Conservation (phyloP, 108 stramenopile genomes). For the Conticribra guillardii region DNA sequence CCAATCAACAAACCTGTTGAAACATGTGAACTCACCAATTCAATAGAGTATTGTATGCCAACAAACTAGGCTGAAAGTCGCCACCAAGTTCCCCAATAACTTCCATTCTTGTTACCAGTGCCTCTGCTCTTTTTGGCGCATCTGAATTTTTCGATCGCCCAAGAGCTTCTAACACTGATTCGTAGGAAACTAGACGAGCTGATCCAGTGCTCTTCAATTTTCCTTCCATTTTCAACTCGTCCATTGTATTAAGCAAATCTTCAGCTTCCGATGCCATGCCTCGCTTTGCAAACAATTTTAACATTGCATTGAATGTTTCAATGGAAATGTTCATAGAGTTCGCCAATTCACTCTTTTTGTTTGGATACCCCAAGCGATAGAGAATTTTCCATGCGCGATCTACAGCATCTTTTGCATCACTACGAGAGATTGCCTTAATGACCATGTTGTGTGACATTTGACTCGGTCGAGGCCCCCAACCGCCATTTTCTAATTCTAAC, state of each 20-base stretch:
- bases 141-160: constrained; percentile 34
- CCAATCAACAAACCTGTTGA: background rate
- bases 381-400: constrained; percentile 34
- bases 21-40: constrained; percentile 16
- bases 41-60: constrained; percentile 32
- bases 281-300: constrained; percentile 38
- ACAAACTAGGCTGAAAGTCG: constrained; percentile 27
- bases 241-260: constrained; percentile 25
- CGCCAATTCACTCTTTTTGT: background rate
- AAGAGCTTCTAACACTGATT: constrained; percentile 41
- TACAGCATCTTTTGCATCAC: constrained; percentile 21
- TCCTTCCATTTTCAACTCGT: constrained; percentile 30
- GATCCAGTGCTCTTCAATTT: constrained; percentile 8
- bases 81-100: constrained; percentile 40
- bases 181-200: constrained; percentile 37
- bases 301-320: constrained; percentile 38
- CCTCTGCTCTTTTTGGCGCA: constrained; percentile 29
- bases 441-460: constrained; percentile 29
- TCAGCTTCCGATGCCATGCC: constrained; percentile 42
- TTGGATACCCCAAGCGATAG: constrained; percentile 22
- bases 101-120: constrained; percentile 37
- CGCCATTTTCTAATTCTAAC: constrained; percentile 33
- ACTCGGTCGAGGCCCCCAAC: constrained; percentile 5
- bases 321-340: constrained; percentile 14
- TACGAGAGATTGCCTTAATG: constrained; percentile 37